phyloP scores from a whole-genome alignment of 169 alveolate species.

The Plasmodium berghei region DNA sequence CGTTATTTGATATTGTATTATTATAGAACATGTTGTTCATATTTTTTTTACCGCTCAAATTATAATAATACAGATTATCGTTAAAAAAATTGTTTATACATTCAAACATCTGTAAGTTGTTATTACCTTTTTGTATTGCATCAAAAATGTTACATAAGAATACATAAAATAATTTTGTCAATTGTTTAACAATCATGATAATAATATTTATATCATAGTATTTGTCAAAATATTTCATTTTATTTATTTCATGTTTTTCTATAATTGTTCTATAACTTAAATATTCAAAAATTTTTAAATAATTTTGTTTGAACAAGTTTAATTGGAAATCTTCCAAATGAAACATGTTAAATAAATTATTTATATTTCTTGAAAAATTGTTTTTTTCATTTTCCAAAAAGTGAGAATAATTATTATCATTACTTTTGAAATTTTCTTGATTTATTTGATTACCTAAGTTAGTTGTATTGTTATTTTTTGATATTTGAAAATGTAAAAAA shows the following conservation, averaged over 20 bases:
- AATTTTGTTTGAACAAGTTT: neutral
- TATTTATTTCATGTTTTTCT: constrained; percentile 24
- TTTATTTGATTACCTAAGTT: too few relatives aligned
- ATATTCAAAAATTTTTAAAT: constrained; percentile 31
- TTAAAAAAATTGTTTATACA: constrained; percentile 49
- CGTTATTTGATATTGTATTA: neutral
- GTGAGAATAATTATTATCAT: neutral
- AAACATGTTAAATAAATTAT: neutral
- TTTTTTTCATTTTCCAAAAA: neutral
- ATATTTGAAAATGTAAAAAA: neutral
- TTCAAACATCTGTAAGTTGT: constrained; percentile 14
- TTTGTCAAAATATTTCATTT: constrained; percentile 8
- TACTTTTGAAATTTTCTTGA: neutral
- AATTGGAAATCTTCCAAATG: neutral
- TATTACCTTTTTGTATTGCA: constrained; percentile 8
- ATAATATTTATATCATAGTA: constrained; percentile 26
- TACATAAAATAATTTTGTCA: constrained; percentile 34
- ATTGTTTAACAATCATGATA: constrained; percentile 42
- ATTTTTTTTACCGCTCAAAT: neutral
- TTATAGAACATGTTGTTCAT: too few relatives aligned
- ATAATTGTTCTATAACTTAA: constrained; percentile 39
- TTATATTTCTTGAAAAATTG: neutral
- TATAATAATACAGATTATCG: constrained; percentile 10
- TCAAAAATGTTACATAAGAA: constrained; percentile 11
- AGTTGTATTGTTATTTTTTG: too few relatives aligned